These are phyloP conservation scores for Penicillium canariense DNA, from an alignment of 495 filamentous ascomycete species.

Conservation along the genomic window DNA sequence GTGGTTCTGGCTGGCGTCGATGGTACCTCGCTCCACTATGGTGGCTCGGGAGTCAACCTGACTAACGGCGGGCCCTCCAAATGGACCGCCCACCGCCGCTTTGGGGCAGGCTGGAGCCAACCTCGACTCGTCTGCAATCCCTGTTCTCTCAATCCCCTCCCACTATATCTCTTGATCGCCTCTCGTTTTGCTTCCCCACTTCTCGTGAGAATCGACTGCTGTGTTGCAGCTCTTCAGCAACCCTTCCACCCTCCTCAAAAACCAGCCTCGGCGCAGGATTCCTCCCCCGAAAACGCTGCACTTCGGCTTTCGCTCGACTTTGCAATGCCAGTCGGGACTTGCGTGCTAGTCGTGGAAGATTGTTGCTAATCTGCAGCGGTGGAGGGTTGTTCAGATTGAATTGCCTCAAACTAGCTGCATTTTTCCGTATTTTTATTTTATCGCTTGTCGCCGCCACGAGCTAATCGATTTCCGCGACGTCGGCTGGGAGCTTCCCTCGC, in stretches of 20 bases:
- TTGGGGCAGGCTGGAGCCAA: not conserved
- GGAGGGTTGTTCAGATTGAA: not conserved
- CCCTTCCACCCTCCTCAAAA: not conserved
- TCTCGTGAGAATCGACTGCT: not conserved
- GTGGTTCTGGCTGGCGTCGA: no score
- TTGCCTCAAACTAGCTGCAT: slow-evolving; percentile 6
- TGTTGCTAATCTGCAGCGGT: slow-evolving; percentile 16
- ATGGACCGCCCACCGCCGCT: no score
- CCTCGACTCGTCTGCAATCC: not conserved
- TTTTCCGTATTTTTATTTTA: slow-evolving; percentile 1
- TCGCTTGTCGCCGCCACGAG: not conserved
- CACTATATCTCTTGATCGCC: not conserved
- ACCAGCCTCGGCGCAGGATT: slow-evolving; percentile 9
- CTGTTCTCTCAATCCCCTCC: not conserved
- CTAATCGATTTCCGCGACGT: slow-evolving; percentile 5
- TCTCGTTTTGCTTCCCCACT: not conserved
- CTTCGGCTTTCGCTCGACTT: slow-evolving; percentile 13
- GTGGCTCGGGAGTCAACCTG: no score
- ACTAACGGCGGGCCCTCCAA: no score
- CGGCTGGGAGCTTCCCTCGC: slow-evolving; percentile 15
- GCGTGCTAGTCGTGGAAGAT: slow-evolving; percentile 13
- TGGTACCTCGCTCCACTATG: no score
- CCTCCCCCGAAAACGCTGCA: slow-evolving; percentile 2
- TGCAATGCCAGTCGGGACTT: slow-evolving; percentile 32
- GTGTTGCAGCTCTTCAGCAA: slow-evolving; percentile 1